Percentiles rank a stretch among this genome's conserved stretches.
phyloP scores from a whole-genome alignment of 2,329 filamentous ascomycete species.

The Fusarium sp. region DNA sequence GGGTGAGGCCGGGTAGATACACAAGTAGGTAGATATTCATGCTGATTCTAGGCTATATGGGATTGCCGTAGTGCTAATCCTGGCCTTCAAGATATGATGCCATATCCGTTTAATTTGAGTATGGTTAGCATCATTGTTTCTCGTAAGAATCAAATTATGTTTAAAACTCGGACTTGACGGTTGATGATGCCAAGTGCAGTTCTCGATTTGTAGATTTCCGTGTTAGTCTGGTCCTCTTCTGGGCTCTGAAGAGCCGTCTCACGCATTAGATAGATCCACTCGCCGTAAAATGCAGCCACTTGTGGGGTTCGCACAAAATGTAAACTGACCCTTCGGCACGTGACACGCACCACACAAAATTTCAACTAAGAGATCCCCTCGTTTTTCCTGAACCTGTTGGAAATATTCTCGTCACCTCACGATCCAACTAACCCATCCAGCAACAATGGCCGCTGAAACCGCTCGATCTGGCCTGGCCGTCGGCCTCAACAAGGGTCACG shows the following conservation, averaged over 20 bases:
- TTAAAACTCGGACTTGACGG: not conserved
- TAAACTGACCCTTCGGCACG: constrained; percentile 42
- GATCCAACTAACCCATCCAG: constrained; percentile 46
- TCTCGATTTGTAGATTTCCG: not conserved
- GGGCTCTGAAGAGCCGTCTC: not conserved
- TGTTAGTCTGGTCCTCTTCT: not conserved
- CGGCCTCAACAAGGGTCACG: constrained; percentile 72
- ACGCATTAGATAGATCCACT: not conserved
- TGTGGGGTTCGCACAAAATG: constrained; percentile 6
- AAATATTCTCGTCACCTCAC: constrained; percentile 41
- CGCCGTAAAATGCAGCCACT: not conserved
- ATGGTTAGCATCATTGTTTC: not conserved
- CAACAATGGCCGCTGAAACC: constrained; percentile 68
- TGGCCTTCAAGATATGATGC: not conserved
- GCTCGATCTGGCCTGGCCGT: constrained; percentile 68
- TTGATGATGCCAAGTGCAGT: not conserved
- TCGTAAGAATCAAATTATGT: not conserved
- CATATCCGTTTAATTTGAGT: not conserved
- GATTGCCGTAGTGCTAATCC: not conserved
- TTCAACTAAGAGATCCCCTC: constrained; percentile 10
- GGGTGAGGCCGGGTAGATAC: too few relatives aligned
- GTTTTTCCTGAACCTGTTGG: constrained; percentile 8
- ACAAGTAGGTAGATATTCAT: not conserved
- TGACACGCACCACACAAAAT: constrained; percentile 29
- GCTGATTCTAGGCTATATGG: not conserved